These are phyloP conservation scores for Colletotrichum graminicola DNA, from an alignment of 2,329 filamentous ascomycete species.

Conservation along the genomic window DNA sequence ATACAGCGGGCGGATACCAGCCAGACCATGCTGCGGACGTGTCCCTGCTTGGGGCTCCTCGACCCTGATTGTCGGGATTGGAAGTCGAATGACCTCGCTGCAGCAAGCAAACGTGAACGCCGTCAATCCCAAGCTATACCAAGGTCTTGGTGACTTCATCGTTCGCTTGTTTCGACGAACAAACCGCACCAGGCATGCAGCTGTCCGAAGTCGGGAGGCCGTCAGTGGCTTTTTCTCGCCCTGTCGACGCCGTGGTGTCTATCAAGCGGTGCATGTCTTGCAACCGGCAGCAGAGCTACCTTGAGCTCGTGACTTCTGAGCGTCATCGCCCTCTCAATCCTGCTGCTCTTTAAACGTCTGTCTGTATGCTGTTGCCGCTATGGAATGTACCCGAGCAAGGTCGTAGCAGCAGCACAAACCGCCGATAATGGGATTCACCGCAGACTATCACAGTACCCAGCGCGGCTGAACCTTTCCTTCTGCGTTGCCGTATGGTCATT, in stretches of 20 bases:
- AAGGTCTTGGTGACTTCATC: slow-evolving; percentile 24
- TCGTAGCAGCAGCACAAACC: slow-evolving; percentile 4
- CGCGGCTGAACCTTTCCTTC: not conserved
- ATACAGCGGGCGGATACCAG: not conserved
- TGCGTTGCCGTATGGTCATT: not conserved
- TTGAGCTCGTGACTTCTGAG: not conserved
- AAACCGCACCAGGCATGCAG: slow-evolving; percentile 21
- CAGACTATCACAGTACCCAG: not conserved
- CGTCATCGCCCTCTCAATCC: not conserved
- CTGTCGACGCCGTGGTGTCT: slow-evolving; percentile 10
- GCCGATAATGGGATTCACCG: not conserved
- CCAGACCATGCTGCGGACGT: slow-evolving; percentile 7
- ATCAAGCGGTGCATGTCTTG: not conserved
- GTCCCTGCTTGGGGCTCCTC: slow-evolving; percentile 11
- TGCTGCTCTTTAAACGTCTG: not conserved
- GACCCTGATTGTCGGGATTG: slow-evolving; percentile 33
- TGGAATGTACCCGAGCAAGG: not conserved
- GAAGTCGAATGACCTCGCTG: slow-evolving; percentile 12
- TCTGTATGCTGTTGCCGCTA: not conserved
- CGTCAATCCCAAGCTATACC: slow-evolving; percentile 11
- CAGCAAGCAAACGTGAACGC: slow-evolving; percentile 1
- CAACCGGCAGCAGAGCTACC: not conserved
- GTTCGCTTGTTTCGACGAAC: not conserved
- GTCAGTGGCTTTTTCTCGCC: not conserved
- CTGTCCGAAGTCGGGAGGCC: slow-evolving; percentile 13